Evolutionary conservation across 179 eudicot species (phyloP).

Genomic region (Kewa caespitosa): DNA sequence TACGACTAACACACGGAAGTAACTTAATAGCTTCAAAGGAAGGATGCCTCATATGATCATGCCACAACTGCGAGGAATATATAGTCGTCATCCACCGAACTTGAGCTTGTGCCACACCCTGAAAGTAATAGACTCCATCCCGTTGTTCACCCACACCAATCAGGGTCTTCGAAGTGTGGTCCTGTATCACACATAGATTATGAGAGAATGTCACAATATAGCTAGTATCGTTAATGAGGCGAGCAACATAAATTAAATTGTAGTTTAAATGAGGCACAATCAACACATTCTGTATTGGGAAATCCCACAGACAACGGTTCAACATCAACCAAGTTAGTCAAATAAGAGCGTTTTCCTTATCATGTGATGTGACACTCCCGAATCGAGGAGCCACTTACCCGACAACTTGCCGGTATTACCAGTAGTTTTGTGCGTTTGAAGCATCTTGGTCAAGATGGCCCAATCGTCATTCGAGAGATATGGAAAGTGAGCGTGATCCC

Average conservation of each 20-base stretch:
- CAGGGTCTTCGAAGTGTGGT: not conserved
- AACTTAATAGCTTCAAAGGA: not conserved
- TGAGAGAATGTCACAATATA: not conserved
- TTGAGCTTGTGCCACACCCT: not conserved
- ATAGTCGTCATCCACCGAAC: not conserved
- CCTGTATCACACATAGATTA: not conserved
- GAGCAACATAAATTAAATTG: not conserved
- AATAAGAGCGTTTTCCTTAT: too few relatives aligned
- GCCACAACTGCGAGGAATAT: not conserved
- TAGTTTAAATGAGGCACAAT: not conserved
- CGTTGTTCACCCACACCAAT: not conserved
- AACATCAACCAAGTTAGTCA: too few relatives aligned
- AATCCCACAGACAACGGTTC: not conserved
- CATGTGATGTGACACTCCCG: too few relatives aligned
- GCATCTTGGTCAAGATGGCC: too few relatives aligned
- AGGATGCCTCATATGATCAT: not conserved
- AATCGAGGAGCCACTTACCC: too few relatives aligned
- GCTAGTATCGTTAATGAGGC: not conserved
- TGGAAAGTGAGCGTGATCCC: too few relatives aligned
- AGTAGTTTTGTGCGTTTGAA: too few relatives aligned
- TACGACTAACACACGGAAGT: not conserved
- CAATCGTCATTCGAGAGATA: too few relatives aligned
- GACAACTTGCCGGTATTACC: too few relatives aligned
- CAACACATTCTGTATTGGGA: not conserved
- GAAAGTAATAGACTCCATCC: not conserved